Evolutionary conservation across 768 basidiomycete species (phyloP), one percentile per base, ranked within the genome.

Genomic region (Thelephora aurantiotincta): DNA sequence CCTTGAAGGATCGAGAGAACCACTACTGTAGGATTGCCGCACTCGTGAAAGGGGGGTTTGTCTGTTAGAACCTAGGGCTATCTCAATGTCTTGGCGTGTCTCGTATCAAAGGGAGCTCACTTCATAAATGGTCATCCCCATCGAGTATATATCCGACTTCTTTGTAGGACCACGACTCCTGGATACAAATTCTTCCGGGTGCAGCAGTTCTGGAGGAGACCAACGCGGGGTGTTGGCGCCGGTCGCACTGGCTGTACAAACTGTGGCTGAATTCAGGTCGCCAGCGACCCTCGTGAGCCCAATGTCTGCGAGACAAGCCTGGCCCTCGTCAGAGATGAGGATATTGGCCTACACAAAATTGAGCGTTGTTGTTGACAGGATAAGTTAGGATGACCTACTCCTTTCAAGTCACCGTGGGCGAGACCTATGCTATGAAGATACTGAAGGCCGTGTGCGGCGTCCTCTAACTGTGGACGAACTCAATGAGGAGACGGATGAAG

Each of bases 21-120:
- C 7, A 41, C 14, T 41, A 14, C 38, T 14, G 14, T 14, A 16
- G 14, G 22, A 41, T 41, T 14, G 9, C 14, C 14, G 22, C 14
- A 22, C 11, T 18, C 18, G 38, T 41, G 2, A 4, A 41, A 41
- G 9, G 7, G 38, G 38, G 9, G 7, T 22, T 14, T 41, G 18
- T 41, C 38, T 14, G 22, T 16, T 14, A 22, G 14, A 41, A 41
- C 18, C 22, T 22, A 11, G 12, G 12, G 14, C 22, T 18, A 18
- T 2, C 16, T 41, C 5, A 22, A 41, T 41, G 12, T 11, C 14
- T 11, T 9, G 6, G 22, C 14, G 9, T 11, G 14, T 9, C 7
- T 22, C 11, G 12, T 41, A 41, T 63, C 14, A 48, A 59, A 5
- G 45, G 63, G 14, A 46, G 55, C 20, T 47, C 58, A 14, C 33